A percentile compares a stretch with the other conserved stretches of the same genome.
Conservation (phyloP, 345 rosid genomes). For the Murraya paniculata region DNA sequence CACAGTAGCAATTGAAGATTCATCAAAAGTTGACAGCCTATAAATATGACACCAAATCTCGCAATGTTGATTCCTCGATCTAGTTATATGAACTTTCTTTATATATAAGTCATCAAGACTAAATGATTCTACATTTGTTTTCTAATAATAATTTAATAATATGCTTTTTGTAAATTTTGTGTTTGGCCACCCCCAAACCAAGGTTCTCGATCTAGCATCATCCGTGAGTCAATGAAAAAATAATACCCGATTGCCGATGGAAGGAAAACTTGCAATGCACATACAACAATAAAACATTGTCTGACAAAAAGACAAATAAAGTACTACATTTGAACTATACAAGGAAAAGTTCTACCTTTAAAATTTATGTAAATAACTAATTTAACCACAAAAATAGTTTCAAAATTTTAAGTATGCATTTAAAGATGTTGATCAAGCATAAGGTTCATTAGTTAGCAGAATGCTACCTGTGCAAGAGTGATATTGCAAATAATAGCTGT, state of each 20-base stretch:
- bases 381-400: background rate
- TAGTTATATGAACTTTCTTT: too few relatives aligned
- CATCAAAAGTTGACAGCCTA: too few relatives aligned
- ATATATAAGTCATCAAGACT: too few relatives aligned
- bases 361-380: background rate
- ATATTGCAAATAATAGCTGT: constrained; percentile 98
- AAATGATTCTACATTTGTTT: too few relatives aligned
- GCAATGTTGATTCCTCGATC: too few relatives aligned
- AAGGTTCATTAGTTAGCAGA: constrained; percentile 8
- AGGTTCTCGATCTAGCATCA: background rate
- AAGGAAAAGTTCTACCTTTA: background rate
- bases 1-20: too few relatives aligned
- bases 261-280: too few relatives aligned
- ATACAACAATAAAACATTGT: background rate
- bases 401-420: background rate
- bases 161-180: too few relatives aligned
- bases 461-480: constrained; percentile 84
- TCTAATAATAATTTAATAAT: too few relatives aligned
- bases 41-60: too few relatives aligned
- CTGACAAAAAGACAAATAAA: background rate
- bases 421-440: background rate
- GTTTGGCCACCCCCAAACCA: background rate
- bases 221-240: background rate
- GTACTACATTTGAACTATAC: background rate
- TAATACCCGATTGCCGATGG: background rate